These are phyloP conservation scores for Pisolithus sp. DNA, from an alignment of 768 basidiomycete species.

Conservation along the genomic window DNA sequence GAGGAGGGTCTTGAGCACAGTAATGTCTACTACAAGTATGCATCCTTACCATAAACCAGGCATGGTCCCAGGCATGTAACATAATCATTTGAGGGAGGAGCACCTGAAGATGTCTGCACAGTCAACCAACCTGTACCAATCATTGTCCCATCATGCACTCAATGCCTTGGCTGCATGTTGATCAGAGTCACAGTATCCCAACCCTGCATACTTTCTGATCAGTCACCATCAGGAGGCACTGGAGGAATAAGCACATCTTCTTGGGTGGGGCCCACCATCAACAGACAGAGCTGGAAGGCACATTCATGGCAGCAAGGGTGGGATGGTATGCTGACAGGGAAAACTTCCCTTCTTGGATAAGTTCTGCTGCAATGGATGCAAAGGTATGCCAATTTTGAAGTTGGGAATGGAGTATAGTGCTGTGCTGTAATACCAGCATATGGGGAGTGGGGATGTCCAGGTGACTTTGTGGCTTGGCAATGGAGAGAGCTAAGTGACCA, in stretches of 20 bases:
- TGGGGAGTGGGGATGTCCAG: slow-evolving; percentile 45
- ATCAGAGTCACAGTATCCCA: slow-evolving; percentile 19
- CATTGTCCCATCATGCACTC: slow-evolving; percentile 47
- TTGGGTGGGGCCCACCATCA: slow-evolving; percentile 38
- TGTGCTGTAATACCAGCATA: slow-evolving; percentile 25
- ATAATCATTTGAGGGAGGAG: slow-evolving; percentile 23
- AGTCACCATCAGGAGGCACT: slow-evolving; percentile 9
- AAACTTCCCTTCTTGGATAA: slow-evolving; percentile 56
- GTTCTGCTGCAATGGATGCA: slow-evolving; percentile 52
- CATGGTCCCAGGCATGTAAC: slow-evolving; percentile 47
- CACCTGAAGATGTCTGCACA: slow-evolving; percentile 36
- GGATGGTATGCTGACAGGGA: slow-evolving; percentile 37
- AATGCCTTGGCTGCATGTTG: slow-evolving; percentile 22
- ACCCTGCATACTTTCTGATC: slow-evolving; percentile 14
- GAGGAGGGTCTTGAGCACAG: slow-evolving; percentile 13
- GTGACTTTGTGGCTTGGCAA: no score
- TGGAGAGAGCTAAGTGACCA: no score
- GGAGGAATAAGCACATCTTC: slow-evolving; percentile 42
- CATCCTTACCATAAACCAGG: slow-evolving; percentile 59
- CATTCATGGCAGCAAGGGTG: slow-evolving; percentile 28
- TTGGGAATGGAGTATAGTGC: slow-evolving; percentile 26
- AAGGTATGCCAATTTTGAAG: slow-evolving; percentile 31
- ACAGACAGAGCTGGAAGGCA: slow-evolving; percentile 19
- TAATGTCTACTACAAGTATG: slow-evolving; percentile 37
- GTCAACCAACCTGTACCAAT: slow-evolving; percentile 48